phyloP scores from a whole-genome alignment of 1,284 basidiomycete genomes.

The Cutaneotrichosporon daszewskae region DNA sequence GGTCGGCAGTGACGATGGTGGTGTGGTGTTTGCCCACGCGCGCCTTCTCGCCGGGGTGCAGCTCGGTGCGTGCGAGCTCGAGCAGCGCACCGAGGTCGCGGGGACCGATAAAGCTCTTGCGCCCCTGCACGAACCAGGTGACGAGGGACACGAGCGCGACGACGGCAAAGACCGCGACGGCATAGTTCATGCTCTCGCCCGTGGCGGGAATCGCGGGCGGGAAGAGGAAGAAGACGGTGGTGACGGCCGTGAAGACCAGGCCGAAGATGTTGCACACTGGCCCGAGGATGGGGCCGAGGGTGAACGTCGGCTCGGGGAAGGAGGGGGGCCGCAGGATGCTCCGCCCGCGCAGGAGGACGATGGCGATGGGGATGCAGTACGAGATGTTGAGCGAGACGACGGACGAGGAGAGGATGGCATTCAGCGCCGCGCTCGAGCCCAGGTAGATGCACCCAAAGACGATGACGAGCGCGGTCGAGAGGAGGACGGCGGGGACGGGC shows the following conservation, averaged over 20 bases:
- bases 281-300: background rate
- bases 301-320: background rate
- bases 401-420: slow-evolving; percentile 48
- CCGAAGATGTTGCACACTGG: slow-evolving; percentile 35
- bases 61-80: background rate
- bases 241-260: slow-evolving; percentile 47
- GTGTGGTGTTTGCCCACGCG: too few species aligned
- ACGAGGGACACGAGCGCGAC: slow-evolving; percentile 32
- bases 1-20: too few species aligned
- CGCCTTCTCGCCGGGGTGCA: too few species aligned
- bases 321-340: background rate
- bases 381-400: slow-evolving; percentile 50
- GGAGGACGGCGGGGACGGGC: slow-evolving; percentile 57
- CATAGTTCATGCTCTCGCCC: slow-evolving; percentile 49
- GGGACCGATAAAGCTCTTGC: slow-evolving; percentile 44
- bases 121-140: slow-evolving; percentile 44
- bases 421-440: slow-evolving; percentile 54
- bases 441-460: slow-evolving; percentile 51
- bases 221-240: slow-evolving; percentile 52
- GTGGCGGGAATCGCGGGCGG: slow-evolving; percentile 47
- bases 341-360: background rate
- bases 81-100: slow-evolving; percentile 30
- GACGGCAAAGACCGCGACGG: slow-evolving; percentile 36
- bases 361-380: slow-evolving; percentile 42
- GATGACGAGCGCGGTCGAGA: slow-evolving; percentile 53